Evolutionary conservation across 2,329 filamentous ascomycete species (phyloP).

Genomic region (Setomelanomma holmii): DNA sequence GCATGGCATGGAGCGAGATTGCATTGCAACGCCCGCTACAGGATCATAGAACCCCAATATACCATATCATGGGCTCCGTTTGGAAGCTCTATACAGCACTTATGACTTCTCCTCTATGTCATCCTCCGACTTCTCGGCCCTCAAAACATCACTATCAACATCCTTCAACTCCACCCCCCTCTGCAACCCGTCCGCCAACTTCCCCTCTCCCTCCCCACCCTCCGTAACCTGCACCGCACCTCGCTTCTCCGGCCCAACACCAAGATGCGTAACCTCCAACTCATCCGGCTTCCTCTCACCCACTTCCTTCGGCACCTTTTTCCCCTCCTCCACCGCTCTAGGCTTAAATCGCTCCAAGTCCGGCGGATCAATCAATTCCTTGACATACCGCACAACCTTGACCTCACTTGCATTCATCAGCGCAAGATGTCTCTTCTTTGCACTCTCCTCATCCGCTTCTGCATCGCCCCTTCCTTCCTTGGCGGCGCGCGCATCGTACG

Average conservation of each 20-base stretch:
- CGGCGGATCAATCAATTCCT: constrained; percentile 73
- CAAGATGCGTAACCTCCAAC: constrained; percentile 32
- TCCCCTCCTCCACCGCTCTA: constrained; percentile 39
- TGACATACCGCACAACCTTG: constrained; percentile 77
- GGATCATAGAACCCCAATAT: not conserved
- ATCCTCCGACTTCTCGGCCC: not conserved
- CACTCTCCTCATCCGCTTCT: constrained; percentile 53
- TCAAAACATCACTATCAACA: not conserved
- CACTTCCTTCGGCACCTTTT: constrained; percentile 14
- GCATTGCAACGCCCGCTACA: too few species aligned
- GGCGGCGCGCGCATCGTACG: constrained; percentile 54
- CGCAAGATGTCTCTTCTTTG: constrained; percentile 69
- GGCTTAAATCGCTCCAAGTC: constrained; percentile 67
- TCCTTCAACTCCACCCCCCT: constrained; percentile 4
- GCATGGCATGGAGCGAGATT: too few species aligned
- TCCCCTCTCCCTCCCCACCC: not conserved
- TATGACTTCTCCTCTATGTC: not conserved
- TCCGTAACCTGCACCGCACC: constrained; percentile 23
- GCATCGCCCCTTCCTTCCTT: constrained; percentile 53
- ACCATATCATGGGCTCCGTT: not conserved
- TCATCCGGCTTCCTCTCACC: constrained; percentile 25
- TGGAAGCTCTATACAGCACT: too few species aligned
- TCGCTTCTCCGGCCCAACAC: constrained; percentile 19
- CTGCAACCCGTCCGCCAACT: not conserved
- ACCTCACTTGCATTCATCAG: constrained; percentile 88